These are phyloP conservation scores for Penicillium desertorum DNA, from an alignment of 495 filamentous ascomycete genomes.

Conservation along the genomic window DNA sequence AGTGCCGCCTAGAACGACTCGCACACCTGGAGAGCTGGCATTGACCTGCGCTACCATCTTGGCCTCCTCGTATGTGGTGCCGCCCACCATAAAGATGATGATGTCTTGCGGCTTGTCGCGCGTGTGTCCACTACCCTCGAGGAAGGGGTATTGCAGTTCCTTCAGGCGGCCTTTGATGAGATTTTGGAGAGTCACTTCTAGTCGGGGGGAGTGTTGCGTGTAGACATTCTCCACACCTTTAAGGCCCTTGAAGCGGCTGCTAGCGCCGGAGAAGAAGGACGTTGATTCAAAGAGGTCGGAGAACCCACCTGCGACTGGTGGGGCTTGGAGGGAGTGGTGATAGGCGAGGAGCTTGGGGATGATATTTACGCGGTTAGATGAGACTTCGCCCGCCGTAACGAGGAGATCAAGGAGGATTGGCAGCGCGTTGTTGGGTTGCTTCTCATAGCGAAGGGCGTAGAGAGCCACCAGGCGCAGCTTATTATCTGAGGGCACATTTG, in stretches of 20 bases:
- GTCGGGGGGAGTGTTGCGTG: slow-evolving; percentile 88
- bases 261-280: slow-evolving; percentile 86
- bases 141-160: slow-evolving; percentile 84
- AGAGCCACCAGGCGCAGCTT: slow-evolving; percentile 88
- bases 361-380: slow-evolving; percentile 68
- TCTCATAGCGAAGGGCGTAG: slow-evolving; percentile 89
- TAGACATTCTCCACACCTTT: slow-evolving; percentile 99
- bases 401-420: slow-evolving; percentile 84
- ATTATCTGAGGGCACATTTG: slow-evolving; percentile 68
- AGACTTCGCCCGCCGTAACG: slow-evolving; percentile 69
- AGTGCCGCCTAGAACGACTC: slow-evolving; percentile 86
- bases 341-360: slow-evolving; percentile 78
- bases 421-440: slow-evolving; percentile 74
- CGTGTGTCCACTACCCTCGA: slow-evolving; percentile 80
- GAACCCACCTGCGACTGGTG: slow-evolving; percentile 68
- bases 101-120: slow-evolving; percentile 96
- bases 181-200: slow-evolving; percentile 86
- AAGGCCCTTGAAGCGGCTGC: slow-evolving; percentile 87
- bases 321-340: slow-evolving; percentile 76
- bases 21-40: slow-evolving; percentile 80
- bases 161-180: slow-evolving; percentile 86
- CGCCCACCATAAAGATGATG: slow-evolving; percentile 89
- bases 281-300: slow-evolving; percentile 89
- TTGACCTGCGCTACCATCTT: slow-evolving; percentile 92
- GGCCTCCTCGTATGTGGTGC: slow-evolving; percentile 93